Base-by-base conservation (phyloP, 2,329 filamentous ascomycete genomes). In the Cladorrhinum sp. region DNA sequence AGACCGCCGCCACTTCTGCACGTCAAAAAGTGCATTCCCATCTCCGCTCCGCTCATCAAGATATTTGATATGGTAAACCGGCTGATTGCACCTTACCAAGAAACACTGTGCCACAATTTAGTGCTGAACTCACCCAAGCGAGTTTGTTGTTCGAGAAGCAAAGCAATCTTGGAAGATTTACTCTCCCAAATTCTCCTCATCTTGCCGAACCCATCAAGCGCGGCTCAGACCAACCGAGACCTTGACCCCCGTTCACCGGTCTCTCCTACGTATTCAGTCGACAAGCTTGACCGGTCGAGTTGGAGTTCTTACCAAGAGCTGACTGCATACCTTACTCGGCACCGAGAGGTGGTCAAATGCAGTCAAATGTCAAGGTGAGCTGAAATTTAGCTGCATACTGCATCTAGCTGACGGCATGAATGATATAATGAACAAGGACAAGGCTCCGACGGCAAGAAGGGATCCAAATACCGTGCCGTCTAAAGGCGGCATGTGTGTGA, bases 391-490 rank as follows among this genome's bases (percentile, higher is more conserved):
- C 52, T 38, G 38, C 18, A 16, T 55, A 32, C 7, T 48, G 32
- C 23, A 25, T 1, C 18, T 24, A 22, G 29, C 53, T 27, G 29
- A 55, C 36, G 52, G 52, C 52, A 55, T 56, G n/a, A 45, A 38
- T n/a, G 55, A 16, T 50, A 50, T 49, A 20, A 25, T 10, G 25
- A 32, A 29, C 58, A 60, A 50, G 60, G 58, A 56, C 51, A 58
- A 59, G 64, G 62, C 50, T 27, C 45, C 51, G 56, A 45, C 64
- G 62, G 64, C 56, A 62, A 53, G 23, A 38, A 58, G 38, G 22
- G 5, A 52, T 48, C n/a, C 60, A 62, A 62, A 59, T 62, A 62
- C 61, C 62, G 61, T 66, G 64, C 65, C 65, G 62, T 41, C 25
- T 51, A 24, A 51, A 6, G 29, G 27, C 20, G 55, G 55, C n/a